Base-by-base conservation (phyloP, 225 moss, liverwort and hornwort genomes). In the Anthoceros angustus region DNA sequence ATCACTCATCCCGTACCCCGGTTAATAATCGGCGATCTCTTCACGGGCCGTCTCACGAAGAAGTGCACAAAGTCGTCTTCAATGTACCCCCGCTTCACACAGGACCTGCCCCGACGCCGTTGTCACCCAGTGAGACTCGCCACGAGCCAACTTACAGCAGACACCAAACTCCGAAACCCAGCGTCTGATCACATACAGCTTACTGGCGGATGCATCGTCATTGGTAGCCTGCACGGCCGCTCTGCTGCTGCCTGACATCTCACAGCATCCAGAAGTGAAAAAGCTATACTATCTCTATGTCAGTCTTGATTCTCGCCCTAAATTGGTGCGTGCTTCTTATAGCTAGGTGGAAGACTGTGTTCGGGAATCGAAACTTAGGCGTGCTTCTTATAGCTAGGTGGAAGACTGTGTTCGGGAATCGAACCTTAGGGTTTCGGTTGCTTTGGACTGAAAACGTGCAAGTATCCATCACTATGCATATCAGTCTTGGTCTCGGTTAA, bases 21-120 rank as follows among this genome's bases (percentile, higher is more conserved):
- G 70, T 94, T 94, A 68, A 94, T 94, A 10, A 94, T 88, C 38
- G 94, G 94, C 42, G 94, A 86, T 64, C 90, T 82, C 79, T 84
- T 88, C 3, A 88, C 55, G 38, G 90, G 84, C 69, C 88, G 83
- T 68, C 86, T 80, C 64, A 95, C 90, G 69, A 95, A 95, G 32
- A 86, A 81, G 67, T 85, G 86, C 20, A 95, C 94, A 62, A 79
- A 95, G 43, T 86, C 76, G 69, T 95, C 94, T 41, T 74, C 70
- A 12, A 95, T 88, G 10, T 95, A 95, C 7, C 90, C 90, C 66
- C 85, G 88, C 9, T 73, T 75, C 66, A 95, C 94, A 70, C 94
- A 95, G 16, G 94, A 90, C 77, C 94, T 95, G 86, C 72, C 66
- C 14, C 43, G 5, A 39, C 48, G 20, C 3, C 8, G 10, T 39